Evolutionary conservation across 2,329 filamentous ascomycete genomes (phyloP).

Genomic region (Fusarium heterosporum): DNA sequence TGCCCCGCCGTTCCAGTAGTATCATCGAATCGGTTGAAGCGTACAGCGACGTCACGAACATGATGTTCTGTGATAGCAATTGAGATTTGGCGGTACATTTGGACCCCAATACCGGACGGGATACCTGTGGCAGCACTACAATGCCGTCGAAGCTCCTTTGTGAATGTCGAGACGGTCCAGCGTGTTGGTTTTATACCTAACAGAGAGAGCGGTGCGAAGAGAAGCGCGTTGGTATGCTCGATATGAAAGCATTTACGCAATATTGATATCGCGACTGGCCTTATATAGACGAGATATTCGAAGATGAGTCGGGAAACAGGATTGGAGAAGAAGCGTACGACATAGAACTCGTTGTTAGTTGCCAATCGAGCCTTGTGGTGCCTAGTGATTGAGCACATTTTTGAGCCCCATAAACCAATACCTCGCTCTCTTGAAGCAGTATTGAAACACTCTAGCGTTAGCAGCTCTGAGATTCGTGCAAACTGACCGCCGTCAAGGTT

Average conservation of each 20-base stretch:
- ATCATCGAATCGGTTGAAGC: constrained; percentile 11
- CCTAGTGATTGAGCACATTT: neutral
- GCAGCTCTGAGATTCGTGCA: neutral
- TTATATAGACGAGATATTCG: constrained; percentile 15
- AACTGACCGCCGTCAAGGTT: neutral
- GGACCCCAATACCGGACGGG: neutral
- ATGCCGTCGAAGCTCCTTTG: neutral
- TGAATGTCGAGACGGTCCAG: neutral
- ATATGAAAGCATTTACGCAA: constrained; percentile 7
- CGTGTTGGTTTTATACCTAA: neutral
- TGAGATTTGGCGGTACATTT: neutral
- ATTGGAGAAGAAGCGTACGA: constrained; percentile 13
- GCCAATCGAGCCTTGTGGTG: neutral
- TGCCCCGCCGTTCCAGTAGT: neutral
- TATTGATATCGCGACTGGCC: neutral
- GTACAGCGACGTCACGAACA: neutral
- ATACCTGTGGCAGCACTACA: neutral
- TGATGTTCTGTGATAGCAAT: neutral
- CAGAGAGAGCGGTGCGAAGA: neutral
- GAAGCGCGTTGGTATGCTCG: neutral
- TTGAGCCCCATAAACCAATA: neutral
- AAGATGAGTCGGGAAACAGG: neutral
- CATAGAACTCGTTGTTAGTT: constrained; percentile 5
- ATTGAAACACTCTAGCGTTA: neutral
- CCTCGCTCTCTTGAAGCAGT: neutral